Base-by-base conservation (phyloP, 2,329 filamentous ascomycete genomes). In the Aspergillaceae sp. region DNA sequence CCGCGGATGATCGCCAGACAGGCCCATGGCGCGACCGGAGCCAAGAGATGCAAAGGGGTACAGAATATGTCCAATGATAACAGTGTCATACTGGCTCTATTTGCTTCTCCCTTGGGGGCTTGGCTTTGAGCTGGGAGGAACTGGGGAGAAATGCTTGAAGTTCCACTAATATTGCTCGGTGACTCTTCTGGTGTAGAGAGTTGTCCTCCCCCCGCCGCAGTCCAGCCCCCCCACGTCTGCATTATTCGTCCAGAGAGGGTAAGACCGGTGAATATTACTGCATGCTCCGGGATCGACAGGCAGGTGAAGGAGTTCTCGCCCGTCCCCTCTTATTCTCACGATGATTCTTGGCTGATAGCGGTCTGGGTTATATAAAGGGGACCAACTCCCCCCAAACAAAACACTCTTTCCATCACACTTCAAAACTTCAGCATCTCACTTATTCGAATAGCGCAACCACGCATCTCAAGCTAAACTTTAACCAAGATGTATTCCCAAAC, bases 401-500 rank as follows among this genome's bases (percentile, higher is more conserved):
- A 32, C 43, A 46, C 34, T 19, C 5, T 19, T 19, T 19, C 19
- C 19, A 19, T 19, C 19, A 19, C 19, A 19, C 19, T 19, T 19
- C 19, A 19, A 19, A 19, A 19, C 19, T 19, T 19, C 19, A 19
- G 19, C 19, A 19, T 19, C 19, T 19, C 19, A 19, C 19, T 19
- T 19, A 19, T 19, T 19, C 19, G 19, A 19, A 19, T 19, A 19
- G 19, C 19, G 19, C 19, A 19, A 19, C 2, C 19, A 19, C 19
- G 19, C 19, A 2, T 41, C 28, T 11, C 4, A 3, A 11, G n/a
- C 34, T 36, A 7, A 38, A 4, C 7, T 8, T 19, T 26, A 26
- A 28, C 38, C 52, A 63, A 48, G 49, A 64, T 64, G 61, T 60
- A 58, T 49, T 53, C 60, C 51, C 40, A 54, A 45, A 60, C 60